These are phyloP conservation scores for Lunularia cruciata DNA, from an alignment of 225 moss, liverwort and hornwort species.

Conservation along the genomic window DNA sequence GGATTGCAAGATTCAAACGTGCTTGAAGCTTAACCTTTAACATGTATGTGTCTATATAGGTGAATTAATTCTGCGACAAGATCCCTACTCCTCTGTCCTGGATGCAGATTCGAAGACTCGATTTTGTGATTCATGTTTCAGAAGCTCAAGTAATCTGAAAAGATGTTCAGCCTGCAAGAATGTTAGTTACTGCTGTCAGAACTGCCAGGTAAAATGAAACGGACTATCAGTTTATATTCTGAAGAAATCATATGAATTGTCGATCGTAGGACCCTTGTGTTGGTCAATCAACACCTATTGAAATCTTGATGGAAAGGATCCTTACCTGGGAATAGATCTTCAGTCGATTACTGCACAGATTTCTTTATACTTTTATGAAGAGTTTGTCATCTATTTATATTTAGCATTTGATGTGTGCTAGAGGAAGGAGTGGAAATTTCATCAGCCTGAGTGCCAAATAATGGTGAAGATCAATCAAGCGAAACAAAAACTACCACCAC, in stretches of 20 bases:
- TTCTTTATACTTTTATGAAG: too few relatives aligned
- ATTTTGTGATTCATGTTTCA: constrained; percentile 76
- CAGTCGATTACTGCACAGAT: too few relatives aligned
- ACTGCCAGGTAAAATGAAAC: constrained; percentile 95
- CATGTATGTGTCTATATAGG: constrained; percentile 37
- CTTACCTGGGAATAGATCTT: too few relatives aligned
- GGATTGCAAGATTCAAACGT: not conserved
- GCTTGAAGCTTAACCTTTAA: not conserved
- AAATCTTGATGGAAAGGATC: too few relatives aligned
- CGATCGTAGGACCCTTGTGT: too few relatives aligned
- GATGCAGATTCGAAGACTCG: constrained; percentile 52
- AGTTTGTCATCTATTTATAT: not conserved
- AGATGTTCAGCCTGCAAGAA: constrained; percentile 92
- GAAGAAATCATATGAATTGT: too few relatives aligned
- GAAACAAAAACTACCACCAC: constrained; percentile 61
- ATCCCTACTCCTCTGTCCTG: constrained; percentile 65
- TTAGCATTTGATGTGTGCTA: constrained; percentile 26
- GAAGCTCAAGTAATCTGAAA: constrained; percentile 39
- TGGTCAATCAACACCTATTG: too few relatives aligned
- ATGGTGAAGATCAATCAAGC: constrained; percentile 60
- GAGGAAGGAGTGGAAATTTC: constrained; percentile 70
- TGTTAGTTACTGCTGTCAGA: constrained; percentile 69
- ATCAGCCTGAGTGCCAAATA: constrained; percentile 67
- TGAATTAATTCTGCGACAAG: constrained; percentile 61
- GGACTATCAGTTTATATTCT: too few relatives aligned